Conservation (phyloP, 345 rosid genomes). For the Rhodamnia argentea region DNA sequence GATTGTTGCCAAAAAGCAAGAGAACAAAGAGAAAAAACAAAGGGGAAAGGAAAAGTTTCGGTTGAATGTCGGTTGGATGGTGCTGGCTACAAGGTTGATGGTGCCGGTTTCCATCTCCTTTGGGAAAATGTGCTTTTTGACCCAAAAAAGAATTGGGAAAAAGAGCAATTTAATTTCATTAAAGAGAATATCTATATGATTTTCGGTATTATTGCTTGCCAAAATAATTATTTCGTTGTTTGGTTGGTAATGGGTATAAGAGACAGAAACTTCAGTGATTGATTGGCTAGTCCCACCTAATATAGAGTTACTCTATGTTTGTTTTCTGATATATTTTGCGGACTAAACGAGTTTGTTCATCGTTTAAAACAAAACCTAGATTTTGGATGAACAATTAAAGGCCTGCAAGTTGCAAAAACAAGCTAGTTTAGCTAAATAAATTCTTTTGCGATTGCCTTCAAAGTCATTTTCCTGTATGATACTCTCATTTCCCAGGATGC, state of each 20-base stretch:
- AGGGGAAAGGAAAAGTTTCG: neutral
- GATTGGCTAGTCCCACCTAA: neutral
- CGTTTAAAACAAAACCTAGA: neutral
- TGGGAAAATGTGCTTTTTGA: neutral
- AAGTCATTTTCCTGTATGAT: neutral
- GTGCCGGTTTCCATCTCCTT: neutral
- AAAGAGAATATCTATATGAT: neutral
- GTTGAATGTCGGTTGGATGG: neutral
- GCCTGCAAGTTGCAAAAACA: neutral
- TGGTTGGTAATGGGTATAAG: neutral
- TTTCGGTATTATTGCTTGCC: neutral
- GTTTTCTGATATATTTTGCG: neutral
- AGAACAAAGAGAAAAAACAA: neutral
- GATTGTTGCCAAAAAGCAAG: neutral
- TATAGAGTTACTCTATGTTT: neutral
- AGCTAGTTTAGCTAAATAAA: neutral
- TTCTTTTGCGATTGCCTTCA: neutral
- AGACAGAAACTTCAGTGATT: neutral
- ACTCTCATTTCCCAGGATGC: neutral
- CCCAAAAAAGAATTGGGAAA: neutral
- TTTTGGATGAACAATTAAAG: neutral
- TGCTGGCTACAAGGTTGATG: neutral
- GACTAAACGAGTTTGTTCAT: neutral
- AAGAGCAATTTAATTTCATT: neutral
- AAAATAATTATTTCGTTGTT: neutral